These are phyloP conservation scores for Heracleum sosnowskyi DNA, from an alignment of 129 eudicot genomes.

Conservation along the genomic window DNA sequence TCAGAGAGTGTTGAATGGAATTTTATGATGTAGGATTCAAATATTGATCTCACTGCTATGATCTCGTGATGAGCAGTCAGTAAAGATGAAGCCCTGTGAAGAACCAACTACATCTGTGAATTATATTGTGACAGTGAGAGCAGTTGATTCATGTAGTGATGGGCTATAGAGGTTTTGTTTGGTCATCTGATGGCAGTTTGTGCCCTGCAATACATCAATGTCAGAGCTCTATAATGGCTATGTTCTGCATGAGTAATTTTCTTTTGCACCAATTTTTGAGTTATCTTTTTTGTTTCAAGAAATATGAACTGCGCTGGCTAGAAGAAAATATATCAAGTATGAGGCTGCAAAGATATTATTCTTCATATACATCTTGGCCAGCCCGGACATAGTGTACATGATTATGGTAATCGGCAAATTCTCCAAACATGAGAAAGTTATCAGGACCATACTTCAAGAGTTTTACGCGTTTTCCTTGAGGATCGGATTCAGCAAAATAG, in stretches of 20 bases:
- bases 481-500: not conserved
- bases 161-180: not conserved
- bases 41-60: not conserved
- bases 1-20: conserved; percentile 92
- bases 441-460: not conserved
- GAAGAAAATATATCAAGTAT: not conserved
- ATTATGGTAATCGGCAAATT: not conserved
- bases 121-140: not conserved
- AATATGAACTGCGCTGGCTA: not conserved
- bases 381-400: not conserved
- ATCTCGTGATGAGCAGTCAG: not conserved
- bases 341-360: not conserved
- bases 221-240: not conserved
- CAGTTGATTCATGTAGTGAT: conserved; percentile 9
- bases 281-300: not conserved
- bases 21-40: conserved; percentile 39
- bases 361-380: not conserved
- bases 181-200: not conserved
- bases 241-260: not conserved
- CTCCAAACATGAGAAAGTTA: not conserved
- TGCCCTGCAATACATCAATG: not conserved
- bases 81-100: conserved; percentile 7
- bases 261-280: conserved; percentile 2
- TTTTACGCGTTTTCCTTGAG: not conserved
- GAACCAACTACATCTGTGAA: not conserved